Percentiles rank a stretch among this genome's conserved stretches.
phyloP scores from a whole-genome alignment of 108 stramenopile species.

The Pseudonitzschia multistriata region DNA sequence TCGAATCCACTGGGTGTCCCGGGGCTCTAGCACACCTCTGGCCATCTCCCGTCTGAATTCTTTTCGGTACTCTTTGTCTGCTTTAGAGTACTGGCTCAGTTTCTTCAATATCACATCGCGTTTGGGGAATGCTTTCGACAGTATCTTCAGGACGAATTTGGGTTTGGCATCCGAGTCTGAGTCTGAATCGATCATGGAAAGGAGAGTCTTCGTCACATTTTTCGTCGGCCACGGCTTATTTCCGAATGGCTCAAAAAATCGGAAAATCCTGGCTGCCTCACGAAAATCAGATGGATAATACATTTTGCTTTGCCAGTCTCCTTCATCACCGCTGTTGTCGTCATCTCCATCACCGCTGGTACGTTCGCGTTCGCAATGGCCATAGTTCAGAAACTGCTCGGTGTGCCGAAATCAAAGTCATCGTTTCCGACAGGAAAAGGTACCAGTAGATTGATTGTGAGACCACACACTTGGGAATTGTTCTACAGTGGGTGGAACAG shows the following conservation, averaged over 20 bases:
- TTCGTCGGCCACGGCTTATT: not conserved
- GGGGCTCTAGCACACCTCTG: constrained; percentile 12
- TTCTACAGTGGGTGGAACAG: not conserved
- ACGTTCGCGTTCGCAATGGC: not conserved
- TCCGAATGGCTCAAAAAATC: constrained; percentile 2
- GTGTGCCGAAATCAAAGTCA: not conserved
- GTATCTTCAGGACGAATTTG: not conserved
- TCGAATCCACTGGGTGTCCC: constrained; percentile 40
- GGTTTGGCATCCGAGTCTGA: not conserved
- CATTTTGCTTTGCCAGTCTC: not conserved
- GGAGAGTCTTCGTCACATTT: not conserved
- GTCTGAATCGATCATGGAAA: not conserved
- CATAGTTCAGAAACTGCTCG: constrained; percentile 12
- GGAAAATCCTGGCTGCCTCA: constrained; percentile 16
- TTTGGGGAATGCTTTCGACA: not conserved
- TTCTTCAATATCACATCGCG: not conserved
- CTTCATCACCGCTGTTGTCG: not conserved
- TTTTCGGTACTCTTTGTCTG: not conserved
- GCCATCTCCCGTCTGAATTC: not conserved
- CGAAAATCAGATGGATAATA: constrained; percentile 6
- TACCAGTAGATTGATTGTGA: not conserved
- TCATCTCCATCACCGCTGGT: not conserved
- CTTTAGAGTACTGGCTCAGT: not conserved
- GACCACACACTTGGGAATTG: not conserved
- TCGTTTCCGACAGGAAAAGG: not conserved